phyloP scores from a whole-genome alignment of 257 asterid species.

The Anisodus acutangulus region DNA sequence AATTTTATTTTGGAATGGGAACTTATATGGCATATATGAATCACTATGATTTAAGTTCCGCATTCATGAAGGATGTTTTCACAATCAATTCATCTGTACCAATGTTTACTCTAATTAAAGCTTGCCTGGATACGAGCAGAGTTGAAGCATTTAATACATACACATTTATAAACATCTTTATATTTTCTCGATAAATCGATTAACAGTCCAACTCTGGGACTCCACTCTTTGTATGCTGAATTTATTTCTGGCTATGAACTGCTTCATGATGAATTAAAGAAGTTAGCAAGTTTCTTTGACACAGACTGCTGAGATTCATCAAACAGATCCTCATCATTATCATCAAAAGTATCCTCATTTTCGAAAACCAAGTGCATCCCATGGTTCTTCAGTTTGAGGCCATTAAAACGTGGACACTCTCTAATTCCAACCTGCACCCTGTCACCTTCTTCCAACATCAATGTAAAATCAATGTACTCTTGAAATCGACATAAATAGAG shows the following conservation, averaged over 20 bases:
- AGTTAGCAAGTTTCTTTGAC: slow-evolving; percentile 34
- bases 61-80: background rate
- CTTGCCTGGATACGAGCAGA: background rate
- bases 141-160: background rate
- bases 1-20: no score
- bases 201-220: background rate
- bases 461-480: slow-evolving; percentile 26
- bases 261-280: slow-evolving; percentile 20
- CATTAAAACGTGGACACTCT: slow-evolving; percentile 24
- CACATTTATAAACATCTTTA: background rate
- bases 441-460: slow-evolving; percentile 39
- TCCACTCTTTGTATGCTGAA: background rate
- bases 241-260: background rate
- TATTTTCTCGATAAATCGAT: background rate
- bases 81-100: background rate
- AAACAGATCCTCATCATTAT: slow-evolving; percentile 36
- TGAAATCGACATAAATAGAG: slow-evolving; percentile 42
- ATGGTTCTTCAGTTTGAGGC: slow-evolving; percentile 38
- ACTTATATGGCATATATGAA: no score
- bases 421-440: slow-evolving; percentile 33
- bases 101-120: background rate
- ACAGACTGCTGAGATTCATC: slow-evolving; percentile 34
- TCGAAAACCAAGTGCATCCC: slow-evolving; percentile 42
- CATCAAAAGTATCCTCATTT: slow-evolving; percentile 44
- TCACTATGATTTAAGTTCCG: no score